These are phyloP conservation scores for Starmerella sp. DNA, from an alignment of 805 yeast species.

Conservation along the genomic window DNA sequence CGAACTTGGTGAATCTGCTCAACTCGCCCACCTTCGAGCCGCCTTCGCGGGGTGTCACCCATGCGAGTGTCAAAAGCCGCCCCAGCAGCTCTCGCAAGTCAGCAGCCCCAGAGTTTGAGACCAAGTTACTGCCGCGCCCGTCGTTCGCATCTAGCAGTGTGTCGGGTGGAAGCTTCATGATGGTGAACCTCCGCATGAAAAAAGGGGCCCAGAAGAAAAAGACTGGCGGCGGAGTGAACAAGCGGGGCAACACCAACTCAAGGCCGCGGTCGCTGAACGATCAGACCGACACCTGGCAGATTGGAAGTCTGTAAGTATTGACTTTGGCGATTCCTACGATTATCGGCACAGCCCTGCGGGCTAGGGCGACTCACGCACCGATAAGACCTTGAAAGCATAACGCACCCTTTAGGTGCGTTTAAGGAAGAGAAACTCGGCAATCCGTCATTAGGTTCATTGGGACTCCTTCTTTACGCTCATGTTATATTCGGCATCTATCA, in stretches of 20 bases:
- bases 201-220: neutral
- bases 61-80: neutral
- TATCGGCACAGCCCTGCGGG: no score
- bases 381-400: no score
- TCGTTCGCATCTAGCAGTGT: neutral
- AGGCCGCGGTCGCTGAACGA: neutral
- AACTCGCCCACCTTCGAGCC: neutral
- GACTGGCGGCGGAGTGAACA: neutral
- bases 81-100: neutral
- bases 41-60: neutral
- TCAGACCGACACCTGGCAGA: neutral
- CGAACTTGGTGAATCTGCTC: neutral
- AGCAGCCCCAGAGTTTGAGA: neutral
- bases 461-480: no score
- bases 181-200: neutral
- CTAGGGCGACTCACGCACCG: no score
- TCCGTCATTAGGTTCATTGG: no score
- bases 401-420: no score
- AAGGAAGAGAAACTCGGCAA: no score
- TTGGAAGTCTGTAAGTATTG: neutral
- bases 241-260: neutral
- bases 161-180: neutral
- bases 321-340: no score
- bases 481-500: no score
- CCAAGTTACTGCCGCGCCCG: neutral